Evolutionary conservation across 2,329 filamentous ascomycete species (phyloP).

Genomic region (Trichoderma sp.): DNA sequence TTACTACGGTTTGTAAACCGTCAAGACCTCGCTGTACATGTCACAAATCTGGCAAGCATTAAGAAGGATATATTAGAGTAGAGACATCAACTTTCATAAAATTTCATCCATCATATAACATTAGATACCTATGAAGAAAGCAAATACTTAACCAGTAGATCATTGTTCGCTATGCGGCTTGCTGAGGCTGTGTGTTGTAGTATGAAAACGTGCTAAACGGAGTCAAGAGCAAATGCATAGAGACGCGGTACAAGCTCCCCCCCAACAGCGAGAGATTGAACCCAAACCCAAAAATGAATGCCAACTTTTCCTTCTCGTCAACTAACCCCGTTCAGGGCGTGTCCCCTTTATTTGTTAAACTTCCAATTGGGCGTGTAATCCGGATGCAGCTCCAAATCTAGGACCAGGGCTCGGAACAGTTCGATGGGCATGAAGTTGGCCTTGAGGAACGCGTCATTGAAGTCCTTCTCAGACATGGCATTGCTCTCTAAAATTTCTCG

Average conservation of each 20-base stretch:
- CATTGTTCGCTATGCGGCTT: constrained; percentile 11
- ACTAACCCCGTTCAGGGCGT: neutral
- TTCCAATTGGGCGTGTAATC: constrained; percentile 50
- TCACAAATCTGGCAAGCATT: neutral
- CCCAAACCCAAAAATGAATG: neutral
- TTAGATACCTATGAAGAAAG: neutral
- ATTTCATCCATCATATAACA: constrained; percentile 11
- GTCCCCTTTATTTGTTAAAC: constrained; percentile 40
- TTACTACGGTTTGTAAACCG: neutral
- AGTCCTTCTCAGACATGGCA: constrained; percentile 48
- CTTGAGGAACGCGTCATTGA: constrained; percentile 53
- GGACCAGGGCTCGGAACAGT: constrained; percentile 49
- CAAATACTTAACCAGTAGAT: neutral
- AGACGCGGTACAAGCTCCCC: neutral
- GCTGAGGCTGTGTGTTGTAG: neutral
- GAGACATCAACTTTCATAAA: constrained; percentile 3
- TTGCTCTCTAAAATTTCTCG: constrained; percentile 45
- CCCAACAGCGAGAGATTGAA: neutral
- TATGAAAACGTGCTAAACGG: constrained; percentile 2
- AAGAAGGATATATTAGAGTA: neutral
- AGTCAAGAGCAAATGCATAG: constrained; percentile 8
- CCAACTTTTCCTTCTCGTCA: constrained; percentile 1
- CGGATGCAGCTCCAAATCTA: constrained; percentile 39
- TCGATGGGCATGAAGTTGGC: constrained; percentile 56
- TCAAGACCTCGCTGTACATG: neutral